Conservation (phyloP, 2,329 filamentous ascomycete species). For the Ambrosiella cleistominuta region DNA sequence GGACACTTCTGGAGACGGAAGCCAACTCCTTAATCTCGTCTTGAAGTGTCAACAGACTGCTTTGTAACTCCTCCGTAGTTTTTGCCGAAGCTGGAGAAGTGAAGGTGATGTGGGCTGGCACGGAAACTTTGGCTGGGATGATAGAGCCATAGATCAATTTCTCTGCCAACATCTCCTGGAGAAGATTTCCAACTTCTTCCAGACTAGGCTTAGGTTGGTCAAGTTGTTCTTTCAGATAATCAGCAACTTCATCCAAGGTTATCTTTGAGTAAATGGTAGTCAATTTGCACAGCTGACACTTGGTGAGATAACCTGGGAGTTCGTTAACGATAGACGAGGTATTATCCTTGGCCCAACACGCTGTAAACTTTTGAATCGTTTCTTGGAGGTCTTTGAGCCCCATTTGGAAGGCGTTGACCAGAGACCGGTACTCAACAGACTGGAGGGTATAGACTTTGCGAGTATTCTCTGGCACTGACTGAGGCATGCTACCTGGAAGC, state of each 20-base stretch:
- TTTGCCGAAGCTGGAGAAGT: conserved; percentile 19
- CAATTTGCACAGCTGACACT: conserved; percentile 58
- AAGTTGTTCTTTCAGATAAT: conserved; percentile 36
- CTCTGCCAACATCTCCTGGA: conserved; percentile 37
- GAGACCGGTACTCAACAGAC: conserved; percentile 50
- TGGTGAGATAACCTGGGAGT: conserved; percentile 53
- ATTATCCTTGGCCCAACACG: conserved; percentile 51
- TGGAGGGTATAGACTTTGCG: conserved; percentile 24
- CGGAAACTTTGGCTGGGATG: conserved; percentile 24
- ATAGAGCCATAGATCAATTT: conserved; percentile 36
- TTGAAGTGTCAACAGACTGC: conserved; percentile 26
- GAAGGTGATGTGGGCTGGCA: conserved; percentile 34
- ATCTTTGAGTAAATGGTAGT: conserved; percentile 51
- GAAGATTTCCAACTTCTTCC: conserved; percentile 27
- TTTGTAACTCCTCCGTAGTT: conserved; percentile 19
- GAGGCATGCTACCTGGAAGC: conserved; percentile 2
- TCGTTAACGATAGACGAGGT: conserved; percentile 56
- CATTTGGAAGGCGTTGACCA: conserved; percentile 47
- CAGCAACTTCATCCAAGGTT: conserved; percentile 34
- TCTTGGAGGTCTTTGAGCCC: conserved; percentile 37
- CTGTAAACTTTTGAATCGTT: conserved; percentile 40
- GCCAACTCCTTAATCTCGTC: conserved; percentile 22
- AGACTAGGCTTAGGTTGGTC: conserved; percentile 23
- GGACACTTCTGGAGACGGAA: background rate
- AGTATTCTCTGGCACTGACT: background rate